These are phyloP conservation scores for Eimeria acervulina DNA, from an alignment of 169 alveolate species.

Conservation along the genomic window DNA sequence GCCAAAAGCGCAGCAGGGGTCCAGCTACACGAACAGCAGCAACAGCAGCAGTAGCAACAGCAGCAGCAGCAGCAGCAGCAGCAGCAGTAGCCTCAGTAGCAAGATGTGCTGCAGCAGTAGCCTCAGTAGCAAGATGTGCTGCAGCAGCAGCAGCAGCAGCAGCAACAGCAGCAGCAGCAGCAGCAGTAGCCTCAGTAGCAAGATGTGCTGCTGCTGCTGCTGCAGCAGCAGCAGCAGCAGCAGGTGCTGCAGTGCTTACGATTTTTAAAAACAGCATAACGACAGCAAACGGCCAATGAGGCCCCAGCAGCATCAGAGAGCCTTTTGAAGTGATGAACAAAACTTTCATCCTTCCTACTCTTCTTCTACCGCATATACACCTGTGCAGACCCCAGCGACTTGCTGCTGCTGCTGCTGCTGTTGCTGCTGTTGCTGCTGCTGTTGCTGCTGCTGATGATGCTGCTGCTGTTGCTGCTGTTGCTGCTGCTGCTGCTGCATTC, in stretches of 20 bases:
- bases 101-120: too few species aligned
- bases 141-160: too few species aligned
- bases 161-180: too few species aligned
- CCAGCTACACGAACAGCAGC: too few species aligned
- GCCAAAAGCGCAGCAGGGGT: too few species aligned
- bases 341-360: slow-evolving; percentile 26
- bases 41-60: too few species aligned
- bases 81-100: neutral
- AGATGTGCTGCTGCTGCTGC: too few species aligned
- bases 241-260: neutral
- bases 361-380: neutral
- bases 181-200: neutral
- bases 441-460: slow-evolving; percentile 31
- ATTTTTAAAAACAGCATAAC: slow-evolving; percentile 15
- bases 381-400: neutral
- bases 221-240: too few species aligned
- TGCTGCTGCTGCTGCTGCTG: slow-evolving; percentile 19
- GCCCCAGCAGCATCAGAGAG: slow-evolving; percentile 32
- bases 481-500: slow-evolving; percentile 26
- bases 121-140: too few species aligned
- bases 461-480: slow-evolving; percentile 47
- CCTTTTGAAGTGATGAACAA: neutral
- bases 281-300: slow-evolving; percentile 62
- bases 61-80: too few species aligned
- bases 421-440: neutral